phyloP scores from a whole-genome alignment of 1,284 basidiomycete species.

The Apiotrichum veenhuisii region DNA sequence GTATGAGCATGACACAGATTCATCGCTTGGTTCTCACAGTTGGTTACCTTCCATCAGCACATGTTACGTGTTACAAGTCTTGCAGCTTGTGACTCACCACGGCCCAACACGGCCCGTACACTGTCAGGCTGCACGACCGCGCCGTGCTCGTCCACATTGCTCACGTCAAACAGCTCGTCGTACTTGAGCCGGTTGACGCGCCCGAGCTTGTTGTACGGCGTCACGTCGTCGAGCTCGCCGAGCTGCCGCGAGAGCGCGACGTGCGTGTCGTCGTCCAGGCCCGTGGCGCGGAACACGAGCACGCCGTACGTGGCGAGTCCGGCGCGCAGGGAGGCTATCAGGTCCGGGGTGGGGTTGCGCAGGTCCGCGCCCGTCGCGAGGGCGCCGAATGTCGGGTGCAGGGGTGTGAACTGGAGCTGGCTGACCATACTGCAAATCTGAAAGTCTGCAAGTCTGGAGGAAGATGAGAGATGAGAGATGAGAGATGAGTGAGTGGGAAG shows the following conservation, averaged over 20 bases:
- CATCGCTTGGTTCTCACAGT: neutral
- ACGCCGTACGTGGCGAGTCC: constrained; percentile 26
- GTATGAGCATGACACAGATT: neutral
- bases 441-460: too few relatives aligned
- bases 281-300: constrained; percentile 29
- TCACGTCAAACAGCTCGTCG: constrained; percentile 28
- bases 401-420: too few relatives aligned
- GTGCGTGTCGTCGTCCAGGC: constrained; percentile 27
- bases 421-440: too few relatives aligned
- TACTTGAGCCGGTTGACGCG: constrained; percentile 24
- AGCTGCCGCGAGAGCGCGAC: constrained; percentile 28
- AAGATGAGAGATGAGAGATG: too few relatives aligned
- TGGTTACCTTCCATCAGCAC: too few relatives aligned
- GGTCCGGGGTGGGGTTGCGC: constrained; percentile 9
- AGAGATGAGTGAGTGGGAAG: too few relatives aligned
- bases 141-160: constrained; percentile 24
- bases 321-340: constrained; percentile 19
- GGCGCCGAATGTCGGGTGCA: constrained; percentile 26
- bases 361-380: constrained; percentile 23
- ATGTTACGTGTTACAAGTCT: too few relatives aligned
- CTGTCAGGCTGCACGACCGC: constrained; percentile 19
- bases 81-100: too few relatives aligned
- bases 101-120: neutral
- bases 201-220: constrained; percentile 27
- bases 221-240: constrained; percentile 34